Percentiles rank a stretch among this genome's conserved stretches.
These are phyloP conservation scores for Nemania abortiva DNA, from an alignment of 2,329 filamentous ascomycete genomes.

Conservation along the genomic window DNA sequence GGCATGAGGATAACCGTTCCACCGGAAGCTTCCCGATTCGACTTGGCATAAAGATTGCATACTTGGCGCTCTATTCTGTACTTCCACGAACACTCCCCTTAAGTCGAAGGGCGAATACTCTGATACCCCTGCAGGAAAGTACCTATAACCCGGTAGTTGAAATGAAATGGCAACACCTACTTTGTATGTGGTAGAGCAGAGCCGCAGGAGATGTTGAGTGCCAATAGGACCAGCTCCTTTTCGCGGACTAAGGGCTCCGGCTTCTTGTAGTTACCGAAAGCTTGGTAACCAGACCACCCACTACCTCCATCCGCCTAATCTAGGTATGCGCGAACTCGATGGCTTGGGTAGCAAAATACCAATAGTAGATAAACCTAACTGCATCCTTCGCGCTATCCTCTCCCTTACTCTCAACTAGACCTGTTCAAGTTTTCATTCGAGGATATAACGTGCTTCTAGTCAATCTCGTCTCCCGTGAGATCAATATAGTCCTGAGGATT, in stretches of 20 bases:
- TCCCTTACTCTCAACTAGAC: not conserved
- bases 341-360: not conserved
- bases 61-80: slow-evolving; percentile 1
- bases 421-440: not conserved
- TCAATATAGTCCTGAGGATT: slow-evolving; percentile 7
- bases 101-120: not conserved
- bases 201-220: slow-evolving; percentile 4
- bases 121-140: not conserved
- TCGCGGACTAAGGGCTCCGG: not conserved
- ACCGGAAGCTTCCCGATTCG: slow-evolving; percentile 9
- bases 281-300: not conserved
- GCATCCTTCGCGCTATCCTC: not conserved
- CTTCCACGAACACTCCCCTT: not conserved
- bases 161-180: not conserved
- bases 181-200: not conserved
- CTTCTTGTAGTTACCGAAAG: not conserved
- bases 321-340: not conserved
- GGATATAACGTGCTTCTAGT: not conserved
- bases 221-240: not conserved
- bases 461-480: slow-evolving; percentile 11
- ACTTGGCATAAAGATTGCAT: not conserved
- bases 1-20: slow-evolving; percentile 1
- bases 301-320: not conserved
- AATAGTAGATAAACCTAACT: not conserved
- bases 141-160: slow-evolving; percentile 1